Conservation (phyloP, 1,284 basidiomycete genomes). For the Marasmius oreades region DNA sequence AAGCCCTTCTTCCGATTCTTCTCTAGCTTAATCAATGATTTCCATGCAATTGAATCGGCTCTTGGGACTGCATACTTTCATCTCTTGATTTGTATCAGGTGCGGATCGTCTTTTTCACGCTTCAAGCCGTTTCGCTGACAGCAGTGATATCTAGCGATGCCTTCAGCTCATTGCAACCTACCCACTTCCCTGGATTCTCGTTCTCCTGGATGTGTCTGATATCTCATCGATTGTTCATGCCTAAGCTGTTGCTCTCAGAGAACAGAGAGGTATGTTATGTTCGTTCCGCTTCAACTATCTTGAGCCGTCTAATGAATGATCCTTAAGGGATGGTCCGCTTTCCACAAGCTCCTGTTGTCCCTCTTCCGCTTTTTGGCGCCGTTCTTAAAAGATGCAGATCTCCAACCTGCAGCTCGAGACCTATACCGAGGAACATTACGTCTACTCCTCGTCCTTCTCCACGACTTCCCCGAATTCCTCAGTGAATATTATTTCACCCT, state of each 20-base stretch:
- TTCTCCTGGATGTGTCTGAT: constrained; percentile 98
- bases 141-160: constrained; percentile 66
- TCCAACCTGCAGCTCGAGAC: constrained; percentile 82
- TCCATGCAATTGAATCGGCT: constrained; percentile 80
- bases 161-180: constrained; percentile 93
- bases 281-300: constrained; percentile 2
- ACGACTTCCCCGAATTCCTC: constrained; percentile 99
- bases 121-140: constrained; percentile 2
- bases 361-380: constrained; percentile 93
- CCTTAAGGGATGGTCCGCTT: constrained; percentile 85
- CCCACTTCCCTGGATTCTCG: constrained; percentile 96
- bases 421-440: constrained; percentile 93
- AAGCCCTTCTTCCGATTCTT: constrained; percentile 99
- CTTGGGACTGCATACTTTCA: constrained; percentile 89
- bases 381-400: constrained; percentile 81
- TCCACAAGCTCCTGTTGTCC: constrained; percentile 91
- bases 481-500: constrained; percentile 96
- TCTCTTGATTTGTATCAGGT: constrained; percentile 87
- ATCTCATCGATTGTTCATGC: constrained; percentile 97
- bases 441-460: constrained; percentile 89
- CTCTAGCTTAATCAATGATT: constrained; percentile 92
- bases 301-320: not conserved
- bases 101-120: constrained; percentile 17
- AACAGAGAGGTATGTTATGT: constrained; percentile 72
- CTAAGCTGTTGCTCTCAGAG: constrained; percentile 83